Percentiles rank a stretch among this genome's conserved stretches.
phyloP scores from a whole-genome alignment of 257 asterid genomes.

The Henckelia pumila region DNA sequence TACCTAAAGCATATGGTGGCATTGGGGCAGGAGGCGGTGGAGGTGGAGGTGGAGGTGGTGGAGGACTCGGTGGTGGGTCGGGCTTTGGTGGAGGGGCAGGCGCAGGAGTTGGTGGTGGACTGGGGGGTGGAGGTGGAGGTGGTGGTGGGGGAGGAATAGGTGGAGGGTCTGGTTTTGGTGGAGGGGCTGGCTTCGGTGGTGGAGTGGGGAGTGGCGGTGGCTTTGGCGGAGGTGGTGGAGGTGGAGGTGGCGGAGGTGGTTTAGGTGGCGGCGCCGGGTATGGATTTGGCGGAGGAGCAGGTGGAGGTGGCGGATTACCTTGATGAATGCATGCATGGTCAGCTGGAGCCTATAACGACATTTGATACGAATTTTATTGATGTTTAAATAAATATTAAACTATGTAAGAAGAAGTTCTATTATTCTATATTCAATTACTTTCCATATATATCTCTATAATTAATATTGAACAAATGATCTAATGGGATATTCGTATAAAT shows the following conservation, averaged over 20 bases:
- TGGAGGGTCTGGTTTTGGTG: conserved; percentile 24
- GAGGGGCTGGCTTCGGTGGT: conserved; percentile 14
- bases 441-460: too few species aligned
- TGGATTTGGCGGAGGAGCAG: conserved; percentile 25
- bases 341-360: too few species aligned
- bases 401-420: too few species aligned
- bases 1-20: not conserved
- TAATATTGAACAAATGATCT: too few species aligned
- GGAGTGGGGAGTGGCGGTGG: conserved; percentile 19
- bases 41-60: conserved; percentile 17
- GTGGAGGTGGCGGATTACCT: conserved; percentile 21
- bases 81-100: conserved; percentile 28
- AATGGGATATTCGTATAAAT: too few species aligned
- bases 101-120: conserved; percentile 19
- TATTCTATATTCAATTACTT: too few species aligned
- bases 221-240: conserved; percentile 20
- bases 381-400: too few species aligned
- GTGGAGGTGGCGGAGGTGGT: conserved; percentile 18
- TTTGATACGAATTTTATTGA: too few species aligned
- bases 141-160: conserved; percentile 24
- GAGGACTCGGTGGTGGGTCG: conserved; percentile 17
- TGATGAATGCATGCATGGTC: conserved; percentile 10
- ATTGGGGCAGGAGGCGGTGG: conserved; percentile 26
- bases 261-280: conserved; percentile 16
- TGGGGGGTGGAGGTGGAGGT: conserved; percentile 23